Evolutionary conservation across 106 monocot genomes (phyloP), one percentile per base, ranked within the genome.

Genomic region (Hemerocallis citrina): DNA sequence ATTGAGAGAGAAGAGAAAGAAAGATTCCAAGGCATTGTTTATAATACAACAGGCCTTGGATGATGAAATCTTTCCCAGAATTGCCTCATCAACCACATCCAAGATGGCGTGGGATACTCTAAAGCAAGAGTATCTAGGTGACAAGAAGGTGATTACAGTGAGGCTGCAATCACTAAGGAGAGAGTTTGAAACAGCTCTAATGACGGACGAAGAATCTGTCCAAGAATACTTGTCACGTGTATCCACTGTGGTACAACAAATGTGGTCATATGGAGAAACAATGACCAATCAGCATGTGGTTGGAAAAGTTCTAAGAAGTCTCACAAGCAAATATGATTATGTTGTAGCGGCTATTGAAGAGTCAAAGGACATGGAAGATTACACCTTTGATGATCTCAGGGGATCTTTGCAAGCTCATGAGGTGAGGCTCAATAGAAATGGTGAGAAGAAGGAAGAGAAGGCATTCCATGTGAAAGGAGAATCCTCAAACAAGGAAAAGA

Each of bases 41-140:
- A n/a, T n/a, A n/a, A n/a, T n/a, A n/a, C n/a, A n/a, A n/a, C n/a
- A n/a, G 55, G 55, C 55, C 28, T 30, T 55, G 9, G 55, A 55
- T 6, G 55, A 55, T 24, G 28, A 24, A 28, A n/a, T 4, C 28
- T 55, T 55, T 55, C 55, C 55, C 28, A 19, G 55, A 12, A 55
- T 55, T 12, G 55, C 55, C 22, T 24, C 28, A 12, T 19, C 55
- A 5, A 55, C 55, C 28, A 55, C 55, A 25, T 0, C 55, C 6
- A 55, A 55, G 55, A 24, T 25, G n/a, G 55, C 55, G 3, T 55
- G 55, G 55, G 55, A 55, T 28, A 30, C 28, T 30, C 55, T 55
- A 24, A 55, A 55, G n/a, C 10, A 6, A 30, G 55, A 55, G 28
- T 55, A 28, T 55, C 22, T 55, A 16, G 55, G 55, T 6, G 55